A percentile compares a stretch with the other conserved stretches of the same genome.
Conservation (phyloP, 805 yeast genomes). For the Vanderwaltozyma verrucispora region DNA sequence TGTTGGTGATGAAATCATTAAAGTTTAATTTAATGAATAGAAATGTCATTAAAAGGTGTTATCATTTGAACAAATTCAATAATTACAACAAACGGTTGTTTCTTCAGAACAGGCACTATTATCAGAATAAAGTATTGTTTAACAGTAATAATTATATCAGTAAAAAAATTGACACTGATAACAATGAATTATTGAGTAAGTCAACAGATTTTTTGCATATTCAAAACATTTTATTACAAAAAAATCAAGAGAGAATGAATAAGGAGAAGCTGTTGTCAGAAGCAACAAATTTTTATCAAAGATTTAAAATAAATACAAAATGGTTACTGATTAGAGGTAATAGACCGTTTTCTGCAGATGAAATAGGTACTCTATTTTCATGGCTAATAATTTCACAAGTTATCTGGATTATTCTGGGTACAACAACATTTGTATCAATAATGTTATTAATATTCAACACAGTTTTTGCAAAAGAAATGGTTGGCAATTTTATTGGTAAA, state of each 20-base stretch:
- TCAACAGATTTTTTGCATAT: constrained; percentile 13
- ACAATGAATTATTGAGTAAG: constrained; percentile 10
- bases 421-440: constrained; percentile 84
- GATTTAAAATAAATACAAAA: constrained; percentile 46
- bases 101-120: no score
- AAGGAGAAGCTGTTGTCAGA: constrained; percentile 3
- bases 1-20: no score
- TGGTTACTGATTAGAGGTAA: constrained; percentile 71
- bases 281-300: constrained; percentile 12
- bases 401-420: constrained; percentile 66
- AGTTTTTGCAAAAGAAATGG: constrained; percentile 77
- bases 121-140: background rate
- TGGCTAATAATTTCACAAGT: constrained; percentile 87
- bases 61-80: no score
- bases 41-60: no score
- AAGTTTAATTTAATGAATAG: no score
- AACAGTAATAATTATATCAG: background rate
- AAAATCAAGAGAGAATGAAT: constrained; percentile 4
- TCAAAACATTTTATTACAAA: constrained; percentile 4
- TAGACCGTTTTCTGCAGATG: constrained; percentile 83
- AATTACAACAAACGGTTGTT: no score
- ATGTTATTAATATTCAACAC: constrained; percentile 67
- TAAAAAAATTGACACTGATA: background rate
- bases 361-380: constrained; percentile 74
- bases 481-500: constrained; percentile 73